These are phyloP conservation scores for Pugionium dolabratum DNA, from an alignment of 345 rosid genomes.

Conservation along the genomic window DNA sequence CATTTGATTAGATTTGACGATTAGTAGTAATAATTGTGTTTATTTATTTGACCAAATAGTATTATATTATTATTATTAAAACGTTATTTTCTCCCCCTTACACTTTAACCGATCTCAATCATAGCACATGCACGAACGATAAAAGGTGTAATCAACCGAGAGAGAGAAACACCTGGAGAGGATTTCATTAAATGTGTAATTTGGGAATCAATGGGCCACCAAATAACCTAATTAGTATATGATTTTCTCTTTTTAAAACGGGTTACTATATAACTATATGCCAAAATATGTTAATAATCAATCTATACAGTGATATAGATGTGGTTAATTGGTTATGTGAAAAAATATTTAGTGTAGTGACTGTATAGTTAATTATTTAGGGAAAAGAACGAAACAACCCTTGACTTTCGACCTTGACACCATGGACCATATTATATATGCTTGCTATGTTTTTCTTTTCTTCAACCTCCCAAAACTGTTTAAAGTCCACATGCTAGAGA, in stretches of 20 bases:
- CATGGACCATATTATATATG: too few relatives aligned
- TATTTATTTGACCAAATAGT: background rate
- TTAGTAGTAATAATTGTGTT: background rate
- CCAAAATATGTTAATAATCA: background rate
- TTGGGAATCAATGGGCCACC: slow-evolving; percentile 30
- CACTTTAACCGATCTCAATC: slow-evolving; percentile 33
- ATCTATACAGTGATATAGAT: background rate
- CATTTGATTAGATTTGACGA: slow-evolving; percentile 25
- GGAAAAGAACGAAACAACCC: slow-evolving; percentile 32
- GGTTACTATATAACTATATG: background rate
- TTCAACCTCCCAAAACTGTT: background rate
- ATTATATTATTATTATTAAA: slow-evolving; percentile 6
- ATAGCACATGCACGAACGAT: slow-evolving; percentile 39
- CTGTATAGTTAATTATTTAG: slow-evolving; percentile 4
- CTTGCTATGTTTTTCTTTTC: background rate
- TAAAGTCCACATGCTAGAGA: slow-evolving; percentile 1
- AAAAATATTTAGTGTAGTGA: background rate
- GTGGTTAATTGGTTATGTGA: background rate
- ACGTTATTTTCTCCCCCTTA: slow-evolving; percentile 7
- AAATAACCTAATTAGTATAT: slow-evolving; percentile 27
- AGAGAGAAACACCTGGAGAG: slow-evolving; percentile 42
- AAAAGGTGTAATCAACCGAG: slow-evolving; percentile 31
- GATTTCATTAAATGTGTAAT: slow-evolving; percentile 29
- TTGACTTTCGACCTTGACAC: slow-evolving; percentile 21
- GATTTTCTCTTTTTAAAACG: background rate